Evolutionary conservation across 176 grass and related monocot species (phyloP), one percentile per base, ranked within the genome.

Genomic region (Ensete ventricosum): DNA sequence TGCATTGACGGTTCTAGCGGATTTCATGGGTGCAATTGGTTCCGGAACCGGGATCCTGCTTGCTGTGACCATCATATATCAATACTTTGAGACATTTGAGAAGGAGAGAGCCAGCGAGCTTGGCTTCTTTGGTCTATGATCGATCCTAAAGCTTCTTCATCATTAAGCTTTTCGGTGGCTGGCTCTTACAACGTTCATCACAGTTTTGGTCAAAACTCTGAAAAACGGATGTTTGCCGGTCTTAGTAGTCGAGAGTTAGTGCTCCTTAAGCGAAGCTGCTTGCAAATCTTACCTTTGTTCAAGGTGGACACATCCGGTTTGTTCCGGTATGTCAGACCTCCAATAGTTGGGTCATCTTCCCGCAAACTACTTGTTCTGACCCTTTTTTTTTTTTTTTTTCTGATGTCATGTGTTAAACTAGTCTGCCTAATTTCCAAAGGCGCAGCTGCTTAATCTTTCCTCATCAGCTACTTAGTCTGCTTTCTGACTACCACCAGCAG

Each of bases 1-100:
- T 9, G 90, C 94, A 22, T 67, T 93, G 85, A 93, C 94, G 11
- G 90, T 98, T 76, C 84, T 98, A 21, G 94, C 94, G 26, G 90
- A 98, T 84, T 98, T 98, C 74, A 93, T 98, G 88, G 94, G 94
- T 63, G 88, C 90, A 3, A 98, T 98, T 62, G 94, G 94, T 77
- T 98, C 90, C 59, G 90, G 94, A 74, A 98, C 94, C 10, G 94
- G 94, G 78, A 98, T 98, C 74, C 82, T 98, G 21, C 90, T 98
- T 16, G 90, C 94, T 0, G 94, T 98, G 51, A 98, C 90, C 23
- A 98, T 98, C 80, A 98, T 98, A 67, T 93, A 98, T 73, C 90
- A 93, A 62, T 98, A 98, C 69, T 93, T 98, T 0, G 94, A 93
- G 82, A 98, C 90, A 14, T 93, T 98, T 1, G 90, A 98, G 81